Percentiles rank a stretch among this genome's conserved stretches.
These are phyloP conservation scores for Candida freyschussii DNA, from an alignment of 1,139 yeast genomes.

Conservation along the genomic window DNA sequence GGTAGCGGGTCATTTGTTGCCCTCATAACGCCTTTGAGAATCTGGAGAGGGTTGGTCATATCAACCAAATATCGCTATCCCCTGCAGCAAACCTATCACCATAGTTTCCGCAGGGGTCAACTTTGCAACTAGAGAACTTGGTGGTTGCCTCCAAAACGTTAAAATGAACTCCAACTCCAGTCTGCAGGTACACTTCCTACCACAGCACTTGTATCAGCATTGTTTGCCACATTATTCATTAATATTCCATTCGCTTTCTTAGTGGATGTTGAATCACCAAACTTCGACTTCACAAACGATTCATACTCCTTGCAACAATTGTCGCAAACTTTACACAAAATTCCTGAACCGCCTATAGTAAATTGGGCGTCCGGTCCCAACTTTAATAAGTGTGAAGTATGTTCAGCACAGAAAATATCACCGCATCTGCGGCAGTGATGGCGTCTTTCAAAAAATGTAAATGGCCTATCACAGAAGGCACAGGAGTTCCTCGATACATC, in stretches of 20 bases:
- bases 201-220: conserved; percentile 1
- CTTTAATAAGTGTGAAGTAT: conserved; percentile 40
- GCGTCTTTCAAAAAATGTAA: conserved; percentile 76
- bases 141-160: too few relatives aligned
- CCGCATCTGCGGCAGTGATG: conserved; percentile 97
- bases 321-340: conserved; percentile 75
- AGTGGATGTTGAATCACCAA: conserved; percentile 20
- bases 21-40: too few relatives aligned
- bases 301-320: conserved; percentile 69
- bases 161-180: conserved; percentile 28
- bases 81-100: too few relatives aligned
- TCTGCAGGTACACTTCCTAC: conserved; percentile 25
- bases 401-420: conserved; percentile 77
- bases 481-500: conserved; percentile 64
- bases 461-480: conserved; percentile 59
- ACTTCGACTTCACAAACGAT: conserved; percentile 35
- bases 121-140: too few relatives aligned
- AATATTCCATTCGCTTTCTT: conserved; percentile 13
- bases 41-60: too few relatives aligned
- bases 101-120: too few relatives aligned
- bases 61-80: too few relatives aligned
- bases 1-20: too few relatives aligned
- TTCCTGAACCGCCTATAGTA: conserved; percentile 71
- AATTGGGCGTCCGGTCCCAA: conserved; percentile 69
- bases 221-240: conserved; percentile 7